Base-by-base conservation (phyloP, 2,329 filamentous ascomycete genomes). In the Fusarium secorum region DNA sequence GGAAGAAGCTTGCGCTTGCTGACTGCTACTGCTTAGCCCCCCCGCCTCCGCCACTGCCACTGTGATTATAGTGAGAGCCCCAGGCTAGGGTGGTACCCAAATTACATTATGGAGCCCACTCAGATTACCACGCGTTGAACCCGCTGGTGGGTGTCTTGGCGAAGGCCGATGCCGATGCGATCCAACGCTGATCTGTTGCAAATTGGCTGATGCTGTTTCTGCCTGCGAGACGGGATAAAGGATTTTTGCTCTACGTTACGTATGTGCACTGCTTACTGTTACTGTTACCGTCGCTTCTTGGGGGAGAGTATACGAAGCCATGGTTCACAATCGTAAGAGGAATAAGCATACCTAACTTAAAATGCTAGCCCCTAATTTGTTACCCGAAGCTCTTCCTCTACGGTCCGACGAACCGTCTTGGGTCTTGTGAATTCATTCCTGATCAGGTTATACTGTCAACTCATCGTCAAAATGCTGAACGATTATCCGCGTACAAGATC, bases 391-490 rank as follows among this genome's bases (percentile, higher is more conserved):
- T 66, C 45, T 48, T 35, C 63, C 63, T 35, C 18, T 20, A 11
- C 61, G 63, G 63, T 41, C 63, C 61, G 61, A 20, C 18, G 35
- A 52, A n/a, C 61, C 63, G 53, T 41, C 32, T 36, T 18, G 30
- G 30, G 33, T 45, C 32, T 24, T 7, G 32, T 49, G 32, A 17
- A 56, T 56, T 33, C 49, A 62, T 67, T 44, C 63, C 63, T 38
- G 39, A 62, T 67, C 24, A 45, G 56, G 64, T 18, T 56, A 56
- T 67, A 67, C 49, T 55, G 6, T 32, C 64, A 67, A 67, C 30
- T 51, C 22, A 28, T 45, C 52, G 28, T 55, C 18, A 46, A 46
- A 15, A 22, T 38, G 38, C 11, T 57, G 20, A 65, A 66, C 18
- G 5, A 46, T 52, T 41, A 41, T 39, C 39, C 33, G 9, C 7